Evolutionary conservation across 176 grass and related monocot species (phyloP), one percentile per base, ranked within the genome.

Genomic region (Triticum dicoccoides): DNA sequence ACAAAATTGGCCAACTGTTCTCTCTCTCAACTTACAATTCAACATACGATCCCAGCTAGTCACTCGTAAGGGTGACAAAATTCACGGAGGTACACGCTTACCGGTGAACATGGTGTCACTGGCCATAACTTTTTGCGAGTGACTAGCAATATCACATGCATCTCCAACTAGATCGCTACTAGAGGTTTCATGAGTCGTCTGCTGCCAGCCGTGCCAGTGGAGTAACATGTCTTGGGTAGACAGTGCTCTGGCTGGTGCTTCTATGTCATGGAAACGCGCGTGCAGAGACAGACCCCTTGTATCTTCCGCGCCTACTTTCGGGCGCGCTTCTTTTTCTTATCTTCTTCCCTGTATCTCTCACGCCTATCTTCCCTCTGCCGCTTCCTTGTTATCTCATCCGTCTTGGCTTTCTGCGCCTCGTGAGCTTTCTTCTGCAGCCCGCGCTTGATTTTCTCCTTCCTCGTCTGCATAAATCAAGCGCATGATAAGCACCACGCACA

Each of bases 331-430:
- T 91, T 89, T 65, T 87, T 90, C 84, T 99, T 96, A 74, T 96
- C 97, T 86, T 99, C 90, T 78, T 84, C 74, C 11, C 97, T 89
- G 65, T 99, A 99, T 65, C 94, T 89, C 85, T 91, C 92, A 2
- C 90, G 87, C 61, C 94, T 91, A 77, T 94, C 94, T 77, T 99
- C 94, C 87, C 92, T 86, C 70, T 88, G 92, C 2, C 90, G 90
- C 77, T 99, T 99, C 87, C 93, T 96, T 2, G 83, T 83, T 49
- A 94, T 61, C 39, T 87, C 87, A 76, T 96, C 97, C 0, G 88
- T 82, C 85, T 99, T 96, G 25, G 88, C 85, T 88, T 94, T 99
- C 85, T 96, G 92, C 56, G 69, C 82, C 87, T 96, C 90, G 5
- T 96, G 82, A 37, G 70, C 80, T 87, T 94, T 99, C 89, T 87